Conservation (phyloP, 805 yeast species). For the Candida caryicola region DNA sequence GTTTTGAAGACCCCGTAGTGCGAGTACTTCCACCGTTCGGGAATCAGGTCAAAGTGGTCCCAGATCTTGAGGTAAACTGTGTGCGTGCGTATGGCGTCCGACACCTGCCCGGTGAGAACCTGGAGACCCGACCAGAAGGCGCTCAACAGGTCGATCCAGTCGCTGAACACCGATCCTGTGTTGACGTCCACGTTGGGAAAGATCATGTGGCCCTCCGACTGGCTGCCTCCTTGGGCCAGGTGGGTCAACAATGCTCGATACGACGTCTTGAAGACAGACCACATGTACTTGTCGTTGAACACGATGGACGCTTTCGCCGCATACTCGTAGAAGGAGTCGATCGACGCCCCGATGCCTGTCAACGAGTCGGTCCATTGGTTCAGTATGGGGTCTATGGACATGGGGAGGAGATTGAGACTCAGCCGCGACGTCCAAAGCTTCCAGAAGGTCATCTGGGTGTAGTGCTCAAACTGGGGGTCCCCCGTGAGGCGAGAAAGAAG, state of each 20-base stretch:
- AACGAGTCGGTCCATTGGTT: slow-evolving; percentile 56
- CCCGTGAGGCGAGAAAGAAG: slow-evolving; percentile 72
- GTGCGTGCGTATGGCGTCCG: slow-evolving; percentile 63
- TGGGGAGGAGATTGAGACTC: slow-evolving; percentile 64
- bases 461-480: slow-evolving; percentile 64
- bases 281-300: slow-evolving; percentile 62
- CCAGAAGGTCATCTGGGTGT: slow-evolving; percentile 60
- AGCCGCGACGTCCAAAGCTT: slow-evolving; percentile 70
- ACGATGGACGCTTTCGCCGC: slow-evolving; percentile 74
- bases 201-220: slow-evolving; percentile 27
- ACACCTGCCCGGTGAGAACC: slow-evolving; percentile 71
- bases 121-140: slow-evolving; percentile 90
- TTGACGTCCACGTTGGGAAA: slow-evolving; percentile 58
- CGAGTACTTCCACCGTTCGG: slow-evolving; percentile 74
- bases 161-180: slow-evolving; percentile 48
- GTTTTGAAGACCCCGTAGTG: slow-evolving; percentile 6
- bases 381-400: slow-evolving; percentile 63
- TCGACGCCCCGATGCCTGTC: slow-evolving; percentile 87
- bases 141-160: slow-evolving; percentile 82
- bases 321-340: slow-evolving; percentile 89
- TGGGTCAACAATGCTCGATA: slow-evolving; percentile 53
- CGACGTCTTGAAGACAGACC: slow-evolving; percentile 49
- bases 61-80: slow-evolving; percentile 68
- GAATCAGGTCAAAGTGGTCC: slow-evolving; percentile 76
- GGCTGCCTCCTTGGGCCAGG: slow-evolving; percentile 33